These are phyloP conservation scores for Cyclotella sp. DNA, from an alignment of 108 stramenopile species.

Conservation along the genomic window DNA sequence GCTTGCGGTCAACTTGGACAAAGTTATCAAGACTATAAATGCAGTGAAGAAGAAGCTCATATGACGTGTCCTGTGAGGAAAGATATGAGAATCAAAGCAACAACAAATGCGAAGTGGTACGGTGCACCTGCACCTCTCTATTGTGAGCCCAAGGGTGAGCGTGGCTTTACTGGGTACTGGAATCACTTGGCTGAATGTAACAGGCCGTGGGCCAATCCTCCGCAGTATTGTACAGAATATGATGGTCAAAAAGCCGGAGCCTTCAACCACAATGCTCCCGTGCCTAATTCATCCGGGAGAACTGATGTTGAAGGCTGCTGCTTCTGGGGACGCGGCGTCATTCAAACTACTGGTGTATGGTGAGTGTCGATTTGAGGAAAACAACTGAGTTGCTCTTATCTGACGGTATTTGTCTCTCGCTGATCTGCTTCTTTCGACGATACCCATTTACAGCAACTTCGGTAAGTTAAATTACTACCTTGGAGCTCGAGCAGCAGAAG, in stretches of 20 bases:
- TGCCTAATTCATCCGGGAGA: conserved; percentile 9
- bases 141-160: conserved; percentile 33
- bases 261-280: neutral
- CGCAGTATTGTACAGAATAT: conserved; percentile 21
- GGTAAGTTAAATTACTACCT: conserved; percentile 35
- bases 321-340: conserved; percentile 30
- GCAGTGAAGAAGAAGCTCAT: conserved; percentile 28
- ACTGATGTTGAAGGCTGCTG: conserved; percentile 33
- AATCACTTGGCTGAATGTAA: conserved; percentile 20
- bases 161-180: conserved; percentile 28
- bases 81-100: conserved; percentile 36
- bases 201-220: conserved; percentile 28
- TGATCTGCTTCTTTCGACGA: too few relatives aligned
- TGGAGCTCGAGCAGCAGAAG: conserved; percentile 17
- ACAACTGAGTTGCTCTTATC: too few relatives aligned
- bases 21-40: conserved; percentile 24
- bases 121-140: conserved; percentile 43
- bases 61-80: conserved; percentile 33
- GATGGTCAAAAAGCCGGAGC: conserved; percentile 30
- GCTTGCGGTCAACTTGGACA: conserved; percentile 46
- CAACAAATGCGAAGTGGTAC: conserved; percentile 36
- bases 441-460: conserved; percentile 2
- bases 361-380: too few relatives aligned
- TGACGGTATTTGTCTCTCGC: too few relatives aligned
- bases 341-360: conserved; percentile 33